Percentiles rank a stretch among this genome's conserved stretches.
Conservation (phyloP, 768 basidiomycete genomes). For the Termitomyces sp. region DNA sequence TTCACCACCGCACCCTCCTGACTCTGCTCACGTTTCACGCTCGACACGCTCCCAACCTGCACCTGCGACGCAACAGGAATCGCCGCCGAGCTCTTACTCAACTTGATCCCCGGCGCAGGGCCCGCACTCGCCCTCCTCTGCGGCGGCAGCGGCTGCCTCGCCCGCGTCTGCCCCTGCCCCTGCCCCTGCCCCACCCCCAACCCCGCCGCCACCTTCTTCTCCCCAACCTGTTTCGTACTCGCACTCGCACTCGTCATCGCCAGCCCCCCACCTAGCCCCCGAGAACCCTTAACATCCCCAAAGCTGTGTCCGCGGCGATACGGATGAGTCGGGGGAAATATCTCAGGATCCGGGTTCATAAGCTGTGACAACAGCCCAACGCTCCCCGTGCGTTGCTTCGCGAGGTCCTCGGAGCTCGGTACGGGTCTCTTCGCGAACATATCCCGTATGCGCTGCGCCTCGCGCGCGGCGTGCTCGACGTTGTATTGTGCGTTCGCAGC, state of each 20-base stretch:
- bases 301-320: conserved; percentile 49
- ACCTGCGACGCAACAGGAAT: conserved; percentile 48
- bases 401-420: conserved; percentile 55
- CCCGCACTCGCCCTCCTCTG: conserved; percentile 7
- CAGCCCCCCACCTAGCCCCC: conserved; percentile 3
- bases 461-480: conserved; percentile 50
- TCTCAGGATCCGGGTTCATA: conserved; percentile 65
- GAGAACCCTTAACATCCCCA: conserved; percentile 39
- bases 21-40: neutral
- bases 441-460: conserved; percentile 63
- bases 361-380: conserved; percentile 62
- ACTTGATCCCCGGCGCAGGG: conserved; percentile 30
- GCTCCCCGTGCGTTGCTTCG: conserved; percentile 30
- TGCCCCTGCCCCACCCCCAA: neutral
- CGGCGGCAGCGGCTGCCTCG: neutral
- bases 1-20: neutral
- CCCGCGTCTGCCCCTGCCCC: neutral
- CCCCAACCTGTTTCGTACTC: neutral
- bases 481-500: conserved; percentile 24
- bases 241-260: conserved; percentile 8
- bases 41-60: conserved; percentile 25
- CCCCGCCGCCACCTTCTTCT: no score
- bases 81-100: conserved; percentile 57
- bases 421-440: conserved; percentile 72
- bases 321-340: conserved; percentile 58